phyloP scores from a whole-genome alignment of 2,329 filamentous ascomycete genomes.

The Paraconiothyrium brasiliense region DNA sequence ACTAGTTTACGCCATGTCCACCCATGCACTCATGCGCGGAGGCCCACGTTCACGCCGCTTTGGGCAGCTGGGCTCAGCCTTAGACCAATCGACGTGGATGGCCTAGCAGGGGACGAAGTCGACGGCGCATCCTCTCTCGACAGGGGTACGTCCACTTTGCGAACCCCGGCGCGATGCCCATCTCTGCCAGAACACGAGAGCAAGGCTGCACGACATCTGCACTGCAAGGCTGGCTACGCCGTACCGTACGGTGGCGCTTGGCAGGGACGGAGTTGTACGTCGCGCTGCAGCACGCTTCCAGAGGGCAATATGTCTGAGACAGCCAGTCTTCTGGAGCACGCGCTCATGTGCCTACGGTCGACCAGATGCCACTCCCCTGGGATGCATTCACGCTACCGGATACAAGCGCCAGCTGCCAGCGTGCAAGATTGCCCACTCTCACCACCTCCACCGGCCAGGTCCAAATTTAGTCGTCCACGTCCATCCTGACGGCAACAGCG shows the following conservation, averaged over 20 bases:
- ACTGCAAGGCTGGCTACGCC: conserved; percentile 12
- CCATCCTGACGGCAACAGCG: not conserved
- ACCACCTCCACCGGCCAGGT: not conserved
- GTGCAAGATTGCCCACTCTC: not conserved
- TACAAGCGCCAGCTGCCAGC: not conserved
- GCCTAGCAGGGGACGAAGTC: conserved; percentile 3
- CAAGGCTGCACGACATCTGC: conserved; percentile 17
- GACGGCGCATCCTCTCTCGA: conserved; percentile 18
- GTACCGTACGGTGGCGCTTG: not conserved
- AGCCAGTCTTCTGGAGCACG: not conserved
- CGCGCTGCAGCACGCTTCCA: conserved; percentile 4
- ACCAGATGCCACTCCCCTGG: conserved; percentile 4
- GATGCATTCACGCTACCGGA: conserved; percentile 2
- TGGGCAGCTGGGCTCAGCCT: conserved; percentile 13
- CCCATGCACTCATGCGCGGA: conserved; percentile 8
- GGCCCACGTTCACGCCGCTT: conserved; percentile 2
- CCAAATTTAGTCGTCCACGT: conserved; percentile 4
- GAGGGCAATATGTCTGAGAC: conserved; percentile 10
- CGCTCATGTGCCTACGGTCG: not conserved
- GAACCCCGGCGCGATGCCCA: conserved; percentile 21
- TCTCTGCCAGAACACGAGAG: conserved; percentile 3
- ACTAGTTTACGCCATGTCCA: conserved; percentile 9
- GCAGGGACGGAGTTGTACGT: conserved; percentile 14
- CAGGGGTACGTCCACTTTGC: conserved; percentile 22
- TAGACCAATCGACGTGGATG: conserved; percentile 14